phyloP scores from a whole-genome alignment of 176 grass and related monocot genomes.

The Phyllostachys edulis region DNA sequence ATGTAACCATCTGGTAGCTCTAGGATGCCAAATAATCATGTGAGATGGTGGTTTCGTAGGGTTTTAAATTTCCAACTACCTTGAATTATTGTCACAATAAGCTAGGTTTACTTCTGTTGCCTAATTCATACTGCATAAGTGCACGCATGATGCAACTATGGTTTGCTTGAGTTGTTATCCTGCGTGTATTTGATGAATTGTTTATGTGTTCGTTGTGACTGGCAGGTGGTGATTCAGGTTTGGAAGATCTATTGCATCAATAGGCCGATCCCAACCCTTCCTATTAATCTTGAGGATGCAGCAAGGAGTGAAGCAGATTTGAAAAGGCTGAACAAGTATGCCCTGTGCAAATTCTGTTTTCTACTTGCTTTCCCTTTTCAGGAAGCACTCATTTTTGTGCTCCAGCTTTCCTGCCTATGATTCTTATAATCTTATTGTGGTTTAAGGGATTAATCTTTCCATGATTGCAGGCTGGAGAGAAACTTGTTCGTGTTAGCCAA shows the following conservation, averaged over 20 bases:
- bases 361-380: neutral
- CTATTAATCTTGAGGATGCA: constrained; percentile 86
- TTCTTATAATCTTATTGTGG: neutral
- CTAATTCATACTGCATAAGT: neutral
- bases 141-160: neutral
- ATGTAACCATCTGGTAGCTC: neutral
- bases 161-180: neutral
- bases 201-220: neutral
- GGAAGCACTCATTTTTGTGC: neutral
- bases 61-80: neutral
- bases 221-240: constrained; percentile 85
- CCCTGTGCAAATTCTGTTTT: neutral
- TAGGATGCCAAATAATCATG: neutral
- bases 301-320: constrained; percentile 66
- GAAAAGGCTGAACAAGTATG: constrained; percentile 70
- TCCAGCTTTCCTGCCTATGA: neutral
- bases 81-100: neutral
- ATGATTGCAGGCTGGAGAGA: constrained; percentile 63
- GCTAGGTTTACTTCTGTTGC: neutral
- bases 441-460: neutral
- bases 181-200: neutral
- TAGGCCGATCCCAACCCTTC: constrained; percentile 60
- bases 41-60: neutral
- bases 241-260: constrained; percentile 88
- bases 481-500: constrained; percentile 84